phyloP scores from a whole-genome alignment of 306 rosid species.

The peach (Prunus persica) region DNA sequence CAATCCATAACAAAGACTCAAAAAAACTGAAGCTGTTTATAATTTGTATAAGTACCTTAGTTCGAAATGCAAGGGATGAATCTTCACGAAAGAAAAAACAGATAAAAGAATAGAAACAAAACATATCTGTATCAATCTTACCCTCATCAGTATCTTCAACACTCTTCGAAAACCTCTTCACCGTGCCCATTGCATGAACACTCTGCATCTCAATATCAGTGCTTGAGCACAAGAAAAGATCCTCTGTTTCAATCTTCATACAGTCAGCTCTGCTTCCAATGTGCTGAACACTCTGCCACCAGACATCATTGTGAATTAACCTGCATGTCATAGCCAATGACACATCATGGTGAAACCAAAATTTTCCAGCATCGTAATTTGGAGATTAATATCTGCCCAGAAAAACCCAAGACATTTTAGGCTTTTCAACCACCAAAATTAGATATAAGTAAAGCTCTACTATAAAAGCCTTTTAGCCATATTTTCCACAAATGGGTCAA shows the following conservation, averaged over 20 bases:
- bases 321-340: neutral
- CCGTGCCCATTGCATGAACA: too few relatives aligned
- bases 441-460: neutral
- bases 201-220: conserved; percentile 79
- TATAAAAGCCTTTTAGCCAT: neutral
- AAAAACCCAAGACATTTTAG: neutral
- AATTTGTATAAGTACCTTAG: too few relatives aligned
- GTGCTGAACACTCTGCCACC: conserved; percentile 82
- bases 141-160: too few relatives aligned
- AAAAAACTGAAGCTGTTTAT: neutral
- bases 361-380: neutral
- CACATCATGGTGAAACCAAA: conserved; percentile 1
- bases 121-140: too few relatives aligned
- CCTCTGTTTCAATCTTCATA: conserved; percentile 58
- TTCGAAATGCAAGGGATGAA: too few relatives aligned
- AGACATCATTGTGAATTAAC: conserved; percentile 23
- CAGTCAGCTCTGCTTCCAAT: conserved; percentile 89
- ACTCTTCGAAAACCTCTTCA: too few relatives aligned
- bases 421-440: neutral
- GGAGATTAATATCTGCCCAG: neutral
- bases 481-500: neutral
- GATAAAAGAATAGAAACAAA: too few relatives aligned
- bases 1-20: neutral
- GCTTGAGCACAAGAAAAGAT: conserved; percentile 76
- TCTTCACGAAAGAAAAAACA: too few relatives aligned